A percentile compares a stretch with the other conserved stretches of the same genome.
Evolutionary conservation across 208 protist species (phyloP).

Genomic region (Crithidia sp.): DNA sequence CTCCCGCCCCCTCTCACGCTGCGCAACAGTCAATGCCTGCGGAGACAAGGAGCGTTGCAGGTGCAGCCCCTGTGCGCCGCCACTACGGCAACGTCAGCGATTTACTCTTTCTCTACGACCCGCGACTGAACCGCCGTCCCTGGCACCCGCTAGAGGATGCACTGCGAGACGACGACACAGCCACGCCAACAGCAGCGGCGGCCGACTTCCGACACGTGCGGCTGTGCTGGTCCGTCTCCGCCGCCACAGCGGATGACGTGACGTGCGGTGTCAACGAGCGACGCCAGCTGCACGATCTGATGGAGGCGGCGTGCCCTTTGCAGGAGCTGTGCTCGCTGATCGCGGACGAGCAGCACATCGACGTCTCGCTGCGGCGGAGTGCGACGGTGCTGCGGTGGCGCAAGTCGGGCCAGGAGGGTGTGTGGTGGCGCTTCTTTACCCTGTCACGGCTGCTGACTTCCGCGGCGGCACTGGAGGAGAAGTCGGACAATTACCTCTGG

Average conservation of each 20-base stretch:
- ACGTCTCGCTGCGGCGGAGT: constrained; percentile 47
- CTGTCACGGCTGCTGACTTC: constrained; percentile 32
- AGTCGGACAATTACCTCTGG: constrained; percentile 12
- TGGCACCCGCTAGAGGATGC: constrained; percentile 35
- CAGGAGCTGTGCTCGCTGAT: constrained; percentile 47
- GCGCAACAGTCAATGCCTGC: not conserved
- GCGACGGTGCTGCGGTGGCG: constrained; percentile 43
- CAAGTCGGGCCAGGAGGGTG: constrained; percentile 13
- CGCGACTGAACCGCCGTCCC: constrained; percentile 20
- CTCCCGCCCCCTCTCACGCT: not conserved
- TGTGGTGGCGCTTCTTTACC: constrained; percentile 58
- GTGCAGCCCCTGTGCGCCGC: not conserved
- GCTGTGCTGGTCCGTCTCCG: constrained; percentile 29
- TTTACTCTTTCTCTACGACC: constrained; percentile 27
- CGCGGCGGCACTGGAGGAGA: constrained; percentile 9
- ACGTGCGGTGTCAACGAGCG: constrained; percentile 11
- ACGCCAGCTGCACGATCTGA: not conserved
- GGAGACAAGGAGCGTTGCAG: not conserved
- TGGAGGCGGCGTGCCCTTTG: constrained; percentile 37
- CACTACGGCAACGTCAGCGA: constrained; percentile 33
- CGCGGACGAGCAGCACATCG: constrained; percentile 49
- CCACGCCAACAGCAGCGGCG: not conserved
- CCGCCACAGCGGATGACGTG: constrained; percentile 25
- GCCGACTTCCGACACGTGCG: constrained; percentile 13
- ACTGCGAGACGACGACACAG: not conserved